Evolutionary conservation across 169 alveolate genomes (phyloP).

Genomic region (Pseudocohnilembus persalinus): DNA sequence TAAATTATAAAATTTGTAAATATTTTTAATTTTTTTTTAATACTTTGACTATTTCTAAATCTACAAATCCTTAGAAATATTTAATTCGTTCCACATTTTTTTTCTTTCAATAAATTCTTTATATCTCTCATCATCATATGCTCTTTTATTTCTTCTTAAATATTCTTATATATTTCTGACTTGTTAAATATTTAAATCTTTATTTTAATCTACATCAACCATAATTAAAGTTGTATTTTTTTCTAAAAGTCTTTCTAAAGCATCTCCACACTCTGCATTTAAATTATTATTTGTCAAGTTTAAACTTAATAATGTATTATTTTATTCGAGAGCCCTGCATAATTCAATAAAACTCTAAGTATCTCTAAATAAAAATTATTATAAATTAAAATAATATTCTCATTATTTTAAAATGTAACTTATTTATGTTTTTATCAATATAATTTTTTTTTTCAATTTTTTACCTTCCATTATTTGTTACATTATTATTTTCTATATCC

Average conservation of each 20-base stretch:
- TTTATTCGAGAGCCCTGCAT: conserved; percentile 40
- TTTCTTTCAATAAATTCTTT: conserved; percentile 61
- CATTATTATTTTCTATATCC: conserved; percentile 59
- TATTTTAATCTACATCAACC: conserved; percentile 53
- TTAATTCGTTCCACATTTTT: conserved; percentile 48
- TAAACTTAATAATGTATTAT: conserved; percentile 49
- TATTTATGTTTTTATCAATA: neutral
- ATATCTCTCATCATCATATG: conserved; percentile 57
- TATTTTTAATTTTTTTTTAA: neutral
- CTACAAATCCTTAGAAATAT: conserved; percentile 28
- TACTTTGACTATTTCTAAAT: conserved; percentile 14
- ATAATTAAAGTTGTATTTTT: conserved; percentile 52
- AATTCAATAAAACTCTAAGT: conserved; percentile 43
- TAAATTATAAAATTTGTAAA: neutral
- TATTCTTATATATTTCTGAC: conserved; percentile 49
- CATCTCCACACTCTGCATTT: conserved; percentile 49
- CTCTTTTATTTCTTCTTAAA: conserved; percentile 49
- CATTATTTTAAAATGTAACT: neutral
- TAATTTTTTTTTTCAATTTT: too few relatives aligned
- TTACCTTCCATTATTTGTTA: conserved; percentile 38
- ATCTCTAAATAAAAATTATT: conserved; percentile 12
- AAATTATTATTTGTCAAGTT: conserved; percentile 53
- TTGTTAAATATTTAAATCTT: conserved; percentile 38
- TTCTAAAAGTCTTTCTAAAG: conserved; percentile 37
- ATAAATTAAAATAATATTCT: neutral